Conservation (phyloP, 345 rosid genomes). For the Microcos paniculata region DNA sequence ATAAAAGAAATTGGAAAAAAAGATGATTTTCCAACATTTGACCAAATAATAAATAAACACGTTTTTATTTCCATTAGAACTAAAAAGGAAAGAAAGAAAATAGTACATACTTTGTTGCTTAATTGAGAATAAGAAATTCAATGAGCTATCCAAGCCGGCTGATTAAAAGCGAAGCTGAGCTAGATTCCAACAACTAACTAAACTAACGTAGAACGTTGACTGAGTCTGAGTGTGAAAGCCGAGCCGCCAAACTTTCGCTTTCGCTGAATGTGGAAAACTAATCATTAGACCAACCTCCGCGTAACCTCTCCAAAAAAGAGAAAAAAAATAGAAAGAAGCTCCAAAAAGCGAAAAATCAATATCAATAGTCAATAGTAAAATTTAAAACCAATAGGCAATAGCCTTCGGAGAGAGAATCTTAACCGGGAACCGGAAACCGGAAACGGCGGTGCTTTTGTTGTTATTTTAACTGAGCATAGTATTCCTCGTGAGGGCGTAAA, state of each 20-base stretch:
- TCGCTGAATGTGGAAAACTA: conserved; percentile 49
- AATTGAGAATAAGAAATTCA: too few species aligned
- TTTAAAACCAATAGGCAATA: too few species aligned
- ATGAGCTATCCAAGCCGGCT: conserved; percentile 16
- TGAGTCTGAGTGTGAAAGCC: conserved; percentile 14
- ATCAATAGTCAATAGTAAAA: too few species aligned
- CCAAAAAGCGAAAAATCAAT: background rate
- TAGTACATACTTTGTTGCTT: background rate
- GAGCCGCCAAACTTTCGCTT: conserved; percentile 48
- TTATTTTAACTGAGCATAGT: background rate
- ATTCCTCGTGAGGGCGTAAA: conserved; percentile 12
- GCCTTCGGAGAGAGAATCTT: conserved; percentile 25
- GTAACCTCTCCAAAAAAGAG: conserved; percentile 15
- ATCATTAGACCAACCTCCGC: conserved; percentile 60
- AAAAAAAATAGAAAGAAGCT: background rate
- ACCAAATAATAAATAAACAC: conserved; percentile 12
- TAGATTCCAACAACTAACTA: background rate
- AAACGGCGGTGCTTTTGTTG: conserved; percentile 7
- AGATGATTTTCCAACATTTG: too few species aligned
- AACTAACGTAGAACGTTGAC: conserved; percentile 16
- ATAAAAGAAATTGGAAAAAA: too few species aligned
- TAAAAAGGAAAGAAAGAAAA: background rate
- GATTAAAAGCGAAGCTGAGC: conserved; percentile 6
- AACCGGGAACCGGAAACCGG: conserved; percentile 39
- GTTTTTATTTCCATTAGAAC: background rate